Conservation (phyloP, 2,329 filamentous ascomycete species). For the Phialocephala sp. region DNA sequence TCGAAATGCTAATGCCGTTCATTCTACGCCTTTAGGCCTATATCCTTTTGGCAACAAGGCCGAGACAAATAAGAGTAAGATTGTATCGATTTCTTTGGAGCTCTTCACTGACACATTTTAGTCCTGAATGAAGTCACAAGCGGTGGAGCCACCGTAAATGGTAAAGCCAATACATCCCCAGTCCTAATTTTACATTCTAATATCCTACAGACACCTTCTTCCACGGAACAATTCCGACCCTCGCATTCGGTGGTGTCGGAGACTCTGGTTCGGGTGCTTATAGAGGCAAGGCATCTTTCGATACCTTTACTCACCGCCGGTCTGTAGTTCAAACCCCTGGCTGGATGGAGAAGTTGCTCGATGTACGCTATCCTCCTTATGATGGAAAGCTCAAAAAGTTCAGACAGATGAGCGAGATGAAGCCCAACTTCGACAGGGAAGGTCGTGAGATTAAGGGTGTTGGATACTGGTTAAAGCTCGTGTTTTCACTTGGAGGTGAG, state of each 20-base stretch:
- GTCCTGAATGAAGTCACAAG: constrained; percentile 68
- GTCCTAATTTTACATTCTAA: background rate
- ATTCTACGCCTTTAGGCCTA: constrained; percentile 82
- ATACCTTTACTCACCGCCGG: constrained; percentile 67
- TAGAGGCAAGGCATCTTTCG: constrained; percentile 76
- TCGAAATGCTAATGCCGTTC: constrained; percentile 76
- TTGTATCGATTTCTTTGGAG: constrained; percentile 11
- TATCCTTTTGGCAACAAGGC: constrained; percentile 84
- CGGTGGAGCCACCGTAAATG: constrained; percentile 71
- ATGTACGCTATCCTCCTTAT: constrained; percentile 72
- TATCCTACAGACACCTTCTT: constrained; percentile 58
- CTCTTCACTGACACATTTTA: constrained; percentile 39
- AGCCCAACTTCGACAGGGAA: constrained; percentile 67
- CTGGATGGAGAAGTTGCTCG: constrained; percentile 72
- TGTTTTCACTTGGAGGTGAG: constrained; percentile 58
- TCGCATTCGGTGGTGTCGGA: constrained; percentile 85
- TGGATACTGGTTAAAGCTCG: constrained; percentile 58
- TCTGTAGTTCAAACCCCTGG: constrained; percentile 64
- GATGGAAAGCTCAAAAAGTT: constrained; percentile 50
- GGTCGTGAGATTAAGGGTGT: constrained; percentile 58
- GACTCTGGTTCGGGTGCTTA: constrained; percentile 78
- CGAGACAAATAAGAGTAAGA: constrained; percentile 75
- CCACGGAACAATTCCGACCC: constrained; percentile 71
- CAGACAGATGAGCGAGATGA: constrained; percentile 49
- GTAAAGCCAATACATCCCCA: background rate